Evolutionary conservation across 108 stramenopile species (phyloP).

Genomic region (Nannochloropsis gaditana): DNA sequence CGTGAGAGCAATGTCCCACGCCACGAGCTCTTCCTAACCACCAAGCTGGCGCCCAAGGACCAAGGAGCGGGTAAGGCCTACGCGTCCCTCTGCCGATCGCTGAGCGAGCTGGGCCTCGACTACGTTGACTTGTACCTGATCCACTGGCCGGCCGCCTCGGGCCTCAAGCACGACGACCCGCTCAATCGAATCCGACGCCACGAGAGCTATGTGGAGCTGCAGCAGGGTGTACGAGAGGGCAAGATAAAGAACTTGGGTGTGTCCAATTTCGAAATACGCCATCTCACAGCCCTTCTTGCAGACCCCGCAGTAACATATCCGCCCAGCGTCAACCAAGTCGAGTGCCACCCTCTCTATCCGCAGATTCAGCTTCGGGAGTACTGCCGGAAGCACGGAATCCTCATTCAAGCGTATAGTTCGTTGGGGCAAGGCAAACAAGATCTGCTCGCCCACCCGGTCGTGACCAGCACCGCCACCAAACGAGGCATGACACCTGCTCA

Average conservation of each 20-base stretch:
- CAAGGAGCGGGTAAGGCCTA: neutral
- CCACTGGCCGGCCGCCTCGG: conserved; percentile 31
- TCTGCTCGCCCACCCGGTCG: conserved; percentile 7
- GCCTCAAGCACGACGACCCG: neutral
- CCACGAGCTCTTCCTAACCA: conserved; percentile 34
- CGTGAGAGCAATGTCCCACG: conserved; percentile 23
- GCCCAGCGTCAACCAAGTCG: conserved; percentile 31
- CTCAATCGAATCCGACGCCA: neutral
- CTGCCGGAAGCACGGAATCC: neutral
- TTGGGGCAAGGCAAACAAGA: neutral
- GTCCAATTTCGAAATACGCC: conserved; percentile 31
- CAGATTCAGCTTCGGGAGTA: neutral
- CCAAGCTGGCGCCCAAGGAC: conserved; percentile 23
- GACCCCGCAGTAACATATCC: neutral
- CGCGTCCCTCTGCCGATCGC: neutral
- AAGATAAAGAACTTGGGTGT: conserved; percentile 32
- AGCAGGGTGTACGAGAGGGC: conserved; percentile 21
- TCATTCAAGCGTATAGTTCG: conserved; percentile 31
- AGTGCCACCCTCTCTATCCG: conserved; percentile 28
- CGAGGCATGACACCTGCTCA: conserved; percentile 18
- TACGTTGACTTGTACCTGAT: conserved; percentile 45
- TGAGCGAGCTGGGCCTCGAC: neutral
- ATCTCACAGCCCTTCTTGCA: conserved; percentile 27
- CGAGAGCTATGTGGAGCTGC: conserved; percentile 32
- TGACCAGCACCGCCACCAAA: conserved; percentile 24